Percentiles rank a stretch among this genome's conserved stretches.
Conservation (phyloP, 495 filamentous ascomycete species). For the Penicilliopsis zonata region DNA sequence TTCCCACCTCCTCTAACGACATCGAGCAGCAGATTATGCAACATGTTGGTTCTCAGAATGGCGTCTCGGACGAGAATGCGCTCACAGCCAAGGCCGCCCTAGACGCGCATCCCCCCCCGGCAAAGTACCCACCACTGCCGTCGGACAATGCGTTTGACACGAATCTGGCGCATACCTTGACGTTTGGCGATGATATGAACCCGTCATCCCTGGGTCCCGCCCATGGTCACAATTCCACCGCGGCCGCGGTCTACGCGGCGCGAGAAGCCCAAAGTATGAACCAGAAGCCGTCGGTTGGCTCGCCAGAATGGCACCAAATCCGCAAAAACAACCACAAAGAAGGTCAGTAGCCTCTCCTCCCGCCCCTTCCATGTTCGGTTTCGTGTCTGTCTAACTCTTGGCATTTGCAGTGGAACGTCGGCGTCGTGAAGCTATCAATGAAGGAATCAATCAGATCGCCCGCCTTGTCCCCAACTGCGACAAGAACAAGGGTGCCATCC, state of each 20-base stretch:
- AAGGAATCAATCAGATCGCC: slow-evolving; percentile 95
- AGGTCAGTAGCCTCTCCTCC: slow-evolving; percentile 43
- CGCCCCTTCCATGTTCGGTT: slow-evolving; percentile 1
- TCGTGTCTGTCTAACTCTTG: slow-evolving; percentile 4
- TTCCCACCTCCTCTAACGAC: slow-evolving; percentile 28
- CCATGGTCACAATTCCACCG: slow-evolving; percentile 33
- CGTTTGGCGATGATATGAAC: slow-evolving; percentile 34
- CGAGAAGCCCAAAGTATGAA: slow-evolving; percentile 35
- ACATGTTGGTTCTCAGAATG: slow-evolving; percentile 34
- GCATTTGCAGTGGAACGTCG: slow-evolving; percentile 71
- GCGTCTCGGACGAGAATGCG: slow-evolving; percentile 33
- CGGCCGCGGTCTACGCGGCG: slow-evolving; percentile 34
- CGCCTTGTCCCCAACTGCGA: slow-evolving; percentile 97
- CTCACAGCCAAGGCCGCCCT: slow-evolving; percentile 36
- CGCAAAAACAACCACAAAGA: slow-evolving; percentile 99
- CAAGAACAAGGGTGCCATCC: slow-evolving; percentile 96
- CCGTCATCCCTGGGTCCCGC: slow-evolving; percentile 22
- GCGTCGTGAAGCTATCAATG: slow-evolving; percentile 96
- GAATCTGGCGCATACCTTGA: slow-evolving; percentile 28
- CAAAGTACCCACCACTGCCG: slow-evolving; percentile 33
- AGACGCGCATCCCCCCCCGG: slow-evolving; percentile 30
- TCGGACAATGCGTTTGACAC: slow-evolving; percentile 30
- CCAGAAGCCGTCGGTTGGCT: slow-evolving; percentile 80
- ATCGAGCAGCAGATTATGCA: slow-evolving; percentile 40
- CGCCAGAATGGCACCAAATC: slow-evolving; percentile 96